Base-by-base conservation (phyloP, 2,329 filamentous ascomycete genomes). In the Plenodomus lindquistii region DNA sequence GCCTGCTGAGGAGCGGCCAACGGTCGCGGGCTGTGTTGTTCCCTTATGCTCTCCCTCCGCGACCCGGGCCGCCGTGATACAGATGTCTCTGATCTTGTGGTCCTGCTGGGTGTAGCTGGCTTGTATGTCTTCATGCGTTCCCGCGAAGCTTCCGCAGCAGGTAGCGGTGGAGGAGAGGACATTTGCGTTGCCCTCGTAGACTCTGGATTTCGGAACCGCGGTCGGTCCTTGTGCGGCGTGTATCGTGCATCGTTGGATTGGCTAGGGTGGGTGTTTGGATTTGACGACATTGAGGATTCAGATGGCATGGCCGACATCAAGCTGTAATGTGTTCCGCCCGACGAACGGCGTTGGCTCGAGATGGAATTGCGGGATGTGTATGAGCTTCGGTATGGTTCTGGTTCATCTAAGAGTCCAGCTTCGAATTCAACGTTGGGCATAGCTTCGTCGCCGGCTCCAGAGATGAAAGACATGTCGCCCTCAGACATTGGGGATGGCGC, bases 141-240 rank as follows among this genome's bases (percentile, higher is more conserved):
- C 15, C 65, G 63, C 5, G 65, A 63, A 35, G 54, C 58, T 41
- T 70, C 66, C 47, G 63, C 63, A 29, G 58, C 48, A 10, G 61
- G 53, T 36, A 67, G 49, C n/a, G 66, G 67, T 17, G 60, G 64
- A 7, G 70, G 86, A 0, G 86, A 88, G 2, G 81, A 81, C 84
- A 90, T 87, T 57, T 90, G 87, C 73, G 89, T 79, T 1, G 85
- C 85, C 41, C 84, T 83, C 7, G 89, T 82, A 11, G 84, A 85
- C 1, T 86, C 87, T 0, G 87, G 83, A 11, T 86, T 87, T 40
- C 86, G 80, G 66, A 91, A 90, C 1, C 83, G 80, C 4, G 85
- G 82, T 2, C 87, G 81, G 8, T 80, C 79, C 7, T 81, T 82
- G 7, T 79, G 79, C 44, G 85, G 81, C 18, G 80, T 75, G n/a